Evolutionary conservation across 495 filamentous ascomycete genomes (phyloP), one percentile per base, ranked within the genome.

Genomic region (Penicillium nucicola): DNA sequence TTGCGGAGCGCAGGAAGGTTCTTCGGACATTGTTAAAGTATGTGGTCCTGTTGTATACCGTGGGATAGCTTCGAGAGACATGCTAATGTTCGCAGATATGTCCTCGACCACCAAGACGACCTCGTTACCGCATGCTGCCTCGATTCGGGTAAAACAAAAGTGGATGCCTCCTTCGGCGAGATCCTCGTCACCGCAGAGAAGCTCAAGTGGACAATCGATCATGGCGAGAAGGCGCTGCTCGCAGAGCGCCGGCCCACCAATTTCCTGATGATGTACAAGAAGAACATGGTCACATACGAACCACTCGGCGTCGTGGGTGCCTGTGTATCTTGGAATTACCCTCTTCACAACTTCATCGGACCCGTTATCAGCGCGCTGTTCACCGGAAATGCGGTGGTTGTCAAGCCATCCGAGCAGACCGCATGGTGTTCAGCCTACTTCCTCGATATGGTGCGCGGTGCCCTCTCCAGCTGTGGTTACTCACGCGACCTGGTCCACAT

Each of bases 81-180:
- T 38, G 19, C n/a, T 40, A 36, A 39, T 18, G 25, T 25, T 14
- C 17, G 18, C 51, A 86, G 83, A 67, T 82, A 83, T 58, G 76
- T 97, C 17, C 81, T 99, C 47, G 87, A 95, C 48, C 87, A 97
- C 68, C 90, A 96, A 66, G 88, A 95, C 44, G 75, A 82, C 28
- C 93, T 99, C 54, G 90, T 88, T 46, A 82, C 80, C 12, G 83
- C 88, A 18, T 91, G 92, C 41, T 97, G 92, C 62, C 77, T 96
- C 13, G 93, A 99, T 72, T 93, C 89, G n/a, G 93, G 93, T 42
- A 99, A 99, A 71, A 96, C 95, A 5, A 87, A 89, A 74, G 83
- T 97, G 22, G 93, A 99, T 64, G 92, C 92, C 8, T 83, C 84
- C 31, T 84, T 99, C 32, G 93, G 93, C 28, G 93, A 99, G 75